These are phyloP conservation scores for Phaffomyces antillensis DNA, from an alignment of 805 yeast genomes.

Conservation along the genomic window DNA sequence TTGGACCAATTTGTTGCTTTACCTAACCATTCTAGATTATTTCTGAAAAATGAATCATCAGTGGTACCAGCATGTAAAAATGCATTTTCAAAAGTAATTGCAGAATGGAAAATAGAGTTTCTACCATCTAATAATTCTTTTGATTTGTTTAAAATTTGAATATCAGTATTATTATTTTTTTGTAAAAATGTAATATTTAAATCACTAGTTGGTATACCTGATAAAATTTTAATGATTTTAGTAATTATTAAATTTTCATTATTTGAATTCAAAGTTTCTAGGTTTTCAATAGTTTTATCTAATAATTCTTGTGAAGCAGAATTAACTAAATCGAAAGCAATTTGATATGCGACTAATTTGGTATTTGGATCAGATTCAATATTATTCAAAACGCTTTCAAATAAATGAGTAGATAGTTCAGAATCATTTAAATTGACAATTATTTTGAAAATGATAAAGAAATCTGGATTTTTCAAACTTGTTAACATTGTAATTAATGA, in stretches of 20 bases:
- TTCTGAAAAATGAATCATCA: conserved; percentile 84
- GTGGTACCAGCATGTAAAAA: conserved; percentile 96
- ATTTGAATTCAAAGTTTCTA: conserved; percentile 24
- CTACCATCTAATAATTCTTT: conserved; percentile 82
- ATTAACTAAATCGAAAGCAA: conserved; percentile 89
- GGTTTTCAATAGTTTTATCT: conserved; percentile 43
- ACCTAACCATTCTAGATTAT: conserved; percentile 91
- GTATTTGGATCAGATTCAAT: conserved; percentile 32
- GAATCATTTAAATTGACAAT: conserved; percentile 83
- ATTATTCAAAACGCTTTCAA: conserved; percentile 45
- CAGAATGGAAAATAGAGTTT: conserved; percentile 90
- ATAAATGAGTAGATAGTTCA: conserved; percentile 58
- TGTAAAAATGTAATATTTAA: conserved; percentile 80
- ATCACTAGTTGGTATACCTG: conserved; percentile 94
- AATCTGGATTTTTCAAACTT: conserved; percentile 60
- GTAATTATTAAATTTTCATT: conserved; percentile 22
- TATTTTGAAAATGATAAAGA: conserved; percentile 75
- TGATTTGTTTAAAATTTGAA: conserved; percentile 71
- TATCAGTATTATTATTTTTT: conserved; percentile 83
- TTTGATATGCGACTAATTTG: conserved; percentile 73
- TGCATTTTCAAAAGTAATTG: conserved; percentile 91
- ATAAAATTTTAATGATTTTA: conserved; percentile 61
- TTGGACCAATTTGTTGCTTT: conserved; percentile 99
- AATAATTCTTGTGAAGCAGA: conserved; percentile 88
- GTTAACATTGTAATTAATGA: conserved; percentile 56